Percentiles rank a stretch among this genome's conserved stretches.
phyloP scores from a whole-genome alignment of 2,329 filamentous ascomycete genomes.

The Cercospora sp. region DNA sequence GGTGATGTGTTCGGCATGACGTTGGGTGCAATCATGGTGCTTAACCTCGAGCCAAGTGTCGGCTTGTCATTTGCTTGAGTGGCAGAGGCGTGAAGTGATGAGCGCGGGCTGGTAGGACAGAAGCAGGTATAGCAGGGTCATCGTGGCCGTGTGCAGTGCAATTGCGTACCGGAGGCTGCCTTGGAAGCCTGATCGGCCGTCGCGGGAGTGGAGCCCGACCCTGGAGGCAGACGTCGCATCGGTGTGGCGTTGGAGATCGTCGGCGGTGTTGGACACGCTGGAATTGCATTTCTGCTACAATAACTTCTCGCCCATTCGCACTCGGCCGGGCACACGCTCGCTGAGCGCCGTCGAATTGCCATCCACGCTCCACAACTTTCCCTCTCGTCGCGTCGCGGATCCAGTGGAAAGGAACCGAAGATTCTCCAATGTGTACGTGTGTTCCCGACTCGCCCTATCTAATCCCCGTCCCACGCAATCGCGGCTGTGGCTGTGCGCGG shows the following conservation, averaged over 20 bases:
- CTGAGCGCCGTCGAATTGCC: neutral
- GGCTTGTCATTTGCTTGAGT: slow-evolving; percentile 6
- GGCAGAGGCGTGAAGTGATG: neutral
- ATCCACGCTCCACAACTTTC: neutral
- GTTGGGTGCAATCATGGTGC: neutral
- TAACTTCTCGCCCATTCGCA: neutral
- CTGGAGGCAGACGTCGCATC: neutral
- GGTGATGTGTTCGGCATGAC: slow-evolving; percentile 1
- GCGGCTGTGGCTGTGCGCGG: neutral
- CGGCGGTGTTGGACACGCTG: neutral
- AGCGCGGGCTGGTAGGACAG: neutral
- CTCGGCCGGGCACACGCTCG: neutral
- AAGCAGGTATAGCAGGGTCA: neutral
- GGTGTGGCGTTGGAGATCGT: neutral
- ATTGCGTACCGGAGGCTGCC: neutral
- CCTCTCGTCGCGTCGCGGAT: neutral
- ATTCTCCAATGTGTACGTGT: slow-evolving; percentile 2
- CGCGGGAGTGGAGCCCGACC: neutral
- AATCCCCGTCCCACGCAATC: neutral
- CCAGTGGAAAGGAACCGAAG: neutral
- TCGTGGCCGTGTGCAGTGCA: neutral
- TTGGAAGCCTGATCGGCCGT: neutral
- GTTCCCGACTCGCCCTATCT: neutral
- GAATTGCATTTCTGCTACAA: neutral
- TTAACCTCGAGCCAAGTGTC: neutral